Evolutionary conservation across 257 asterid genomes (phyloP), one percentile per base, ranked within the genome.

Genomic region (Petunia secreta): DNA sequence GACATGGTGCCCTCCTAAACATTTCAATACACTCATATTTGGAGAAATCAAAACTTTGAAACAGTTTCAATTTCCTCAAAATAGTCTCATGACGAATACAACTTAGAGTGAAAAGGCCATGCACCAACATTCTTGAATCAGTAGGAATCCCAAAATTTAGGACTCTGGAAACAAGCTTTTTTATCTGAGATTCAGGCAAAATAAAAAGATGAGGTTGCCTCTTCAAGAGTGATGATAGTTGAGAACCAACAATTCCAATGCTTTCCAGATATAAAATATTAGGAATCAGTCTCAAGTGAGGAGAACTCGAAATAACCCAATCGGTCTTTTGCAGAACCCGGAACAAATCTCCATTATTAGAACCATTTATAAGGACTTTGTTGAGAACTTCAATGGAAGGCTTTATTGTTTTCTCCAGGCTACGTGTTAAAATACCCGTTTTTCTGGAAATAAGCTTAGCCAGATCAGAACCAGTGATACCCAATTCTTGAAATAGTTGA

Each of bases 171-270:
- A 87, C 84, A 68, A 82, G 39, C 44, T 15, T 76, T 46, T 25
- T 79, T 13, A 84, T 74, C 50, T 82, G 65, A 34, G 79, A 58
- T 37, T 78, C 58, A 15, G 36, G 74, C 40, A 44, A 0, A 34
- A 75, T 1, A 63, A 87, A 80, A 38, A 87, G 15, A 68, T 82
- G 66, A 50, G 90, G 84, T 8, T 67, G 80, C 79, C 80, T 67
- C 55, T 38, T 36, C 53, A 82, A 75, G 50, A 80, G 67, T 11
- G 16, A 34, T 3, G 86, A 78, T 62, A 84, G 25, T 48, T 80
- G 83, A 37, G 81, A 46, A n/a, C 83, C 87, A 46, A 16, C 79
- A 60, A 86, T 77, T 39, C 89, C 87, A 65, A 84, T 79, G 46
- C 84, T 79, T 79, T 77, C 65, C 41, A 87, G 67, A 48, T 80